Conservation (phyloP, 139 green algal genomes). For the Tetraselmis chui region DNA sequence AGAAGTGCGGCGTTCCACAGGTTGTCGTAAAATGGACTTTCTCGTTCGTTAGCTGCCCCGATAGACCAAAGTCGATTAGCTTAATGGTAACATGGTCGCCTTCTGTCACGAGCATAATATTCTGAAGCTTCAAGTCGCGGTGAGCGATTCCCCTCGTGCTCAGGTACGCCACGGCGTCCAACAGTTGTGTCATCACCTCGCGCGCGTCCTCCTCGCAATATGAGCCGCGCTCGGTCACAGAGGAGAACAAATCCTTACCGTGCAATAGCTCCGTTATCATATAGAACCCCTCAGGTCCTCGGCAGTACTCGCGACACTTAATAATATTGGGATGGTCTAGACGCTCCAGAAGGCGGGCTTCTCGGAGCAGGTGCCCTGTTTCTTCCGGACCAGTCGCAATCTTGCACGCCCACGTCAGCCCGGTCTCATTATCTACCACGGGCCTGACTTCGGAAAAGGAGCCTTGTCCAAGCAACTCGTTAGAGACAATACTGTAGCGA, state of each 20-base stretch:
- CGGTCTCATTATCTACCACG: not conserved
- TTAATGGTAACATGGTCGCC: not conserved
- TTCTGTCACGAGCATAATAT: not conserved
- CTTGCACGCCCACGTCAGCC: not conserved
- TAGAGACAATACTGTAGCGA: not conserved
- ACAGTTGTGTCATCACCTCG: not conserved
- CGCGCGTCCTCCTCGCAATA: not conserved
- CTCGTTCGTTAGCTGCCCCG: not conserved
- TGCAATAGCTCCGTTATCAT: not conserved
- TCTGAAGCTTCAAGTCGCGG: not conserved
- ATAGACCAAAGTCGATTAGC: not conserved
- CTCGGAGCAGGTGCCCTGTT: not conserved
- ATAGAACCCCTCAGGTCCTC: not conserved
- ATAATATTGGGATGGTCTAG: not conserved
- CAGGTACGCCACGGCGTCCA: not conserved
- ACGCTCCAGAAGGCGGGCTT: not conserved
- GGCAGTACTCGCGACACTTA: not conserved
- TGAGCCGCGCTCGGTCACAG: not conserved
- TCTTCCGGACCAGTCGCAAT: not conserved
- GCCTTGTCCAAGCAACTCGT: not conserved
- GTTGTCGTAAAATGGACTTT: not conserved
- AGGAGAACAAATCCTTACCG: not conserved
- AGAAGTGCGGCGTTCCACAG: not conserved
- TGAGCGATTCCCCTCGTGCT: not conserved
- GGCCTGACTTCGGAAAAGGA: not conserved